Conservation (phyloP, 2,329 filamentous ascomycete genomes). For the Daldinia sp. region DNA sequence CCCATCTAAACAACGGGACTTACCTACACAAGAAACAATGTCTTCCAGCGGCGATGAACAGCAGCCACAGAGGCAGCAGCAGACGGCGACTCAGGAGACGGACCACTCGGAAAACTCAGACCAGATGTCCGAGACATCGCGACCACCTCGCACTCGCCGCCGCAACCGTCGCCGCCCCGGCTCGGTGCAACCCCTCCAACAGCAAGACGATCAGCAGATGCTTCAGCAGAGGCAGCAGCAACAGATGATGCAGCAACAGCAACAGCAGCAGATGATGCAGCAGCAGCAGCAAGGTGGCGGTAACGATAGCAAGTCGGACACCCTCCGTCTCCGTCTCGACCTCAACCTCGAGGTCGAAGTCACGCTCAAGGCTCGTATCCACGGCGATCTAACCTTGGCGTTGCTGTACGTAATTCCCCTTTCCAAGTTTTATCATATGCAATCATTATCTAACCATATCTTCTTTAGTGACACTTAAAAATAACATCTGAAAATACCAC, state of each 20-base stretch:
- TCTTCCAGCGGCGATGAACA: constrained; percentile 30
- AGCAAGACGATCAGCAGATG: constrained; percentile 33
- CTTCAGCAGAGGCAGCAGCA: constrained; percentile 36
- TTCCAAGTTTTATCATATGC: not conserved
- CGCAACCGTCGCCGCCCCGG: constrained; percentile 36
- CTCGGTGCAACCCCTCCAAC: constrained; percentile 33
- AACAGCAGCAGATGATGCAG: constrained; percentile 28
- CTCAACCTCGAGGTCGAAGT: constrained; percentile 86
- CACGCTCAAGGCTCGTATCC: constrained; percentile 85
- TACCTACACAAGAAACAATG: constrained; percentile 20
- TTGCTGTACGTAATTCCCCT: constrained; percentile 60
- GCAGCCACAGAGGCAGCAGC: constrained; percentile 23
- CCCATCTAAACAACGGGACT: too few species aligned
- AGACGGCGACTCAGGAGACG: constrained; percentile 33
- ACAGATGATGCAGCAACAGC: constrained; percentile 33
- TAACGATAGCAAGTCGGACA: constrained; percentile 60
- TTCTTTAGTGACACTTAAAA: constrained; percentile 26
- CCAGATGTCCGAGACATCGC: constrained; percentile 37
- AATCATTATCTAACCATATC: not conserved
- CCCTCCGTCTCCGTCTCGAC: constrained; percentile 77
- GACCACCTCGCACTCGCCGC: constrained; percentile 34
- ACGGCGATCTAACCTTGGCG: constrained; percentile 82
- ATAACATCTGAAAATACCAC: not conserved
- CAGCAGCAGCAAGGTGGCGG: constrained; percentile 36
- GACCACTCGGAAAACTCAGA: constrained; percentile 35